Percentiles rank a stretch among this genome's conserved stretches.
Conservation (phyloP, 2,329 filamentous ascomycete species). For the Metarhizium guizhouense region DNA sequence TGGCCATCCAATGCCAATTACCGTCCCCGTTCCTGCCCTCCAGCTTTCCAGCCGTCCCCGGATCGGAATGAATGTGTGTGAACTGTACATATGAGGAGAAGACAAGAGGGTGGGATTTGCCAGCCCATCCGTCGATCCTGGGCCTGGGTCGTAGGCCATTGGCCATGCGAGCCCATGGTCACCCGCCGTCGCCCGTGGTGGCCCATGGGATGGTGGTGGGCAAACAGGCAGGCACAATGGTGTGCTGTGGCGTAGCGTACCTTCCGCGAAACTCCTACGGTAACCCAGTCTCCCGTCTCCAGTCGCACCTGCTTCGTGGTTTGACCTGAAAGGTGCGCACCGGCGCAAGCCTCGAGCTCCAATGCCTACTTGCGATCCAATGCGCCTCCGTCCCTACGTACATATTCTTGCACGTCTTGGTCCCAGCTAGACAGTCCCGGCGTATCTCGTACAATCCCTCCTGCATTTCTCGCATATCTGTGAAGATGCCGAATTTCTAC, state of each 20-base stretch:
- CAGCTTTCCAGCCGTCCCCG: neutral
- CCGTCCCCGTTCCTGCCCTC: neutral
- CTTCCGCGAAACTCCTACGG: neutral
- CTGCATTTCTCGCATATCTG: neutral
- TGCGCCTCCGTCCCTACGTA: neutral
- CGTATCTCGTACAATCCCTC: too few relatives aligned
- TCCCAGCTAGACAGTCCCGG: neutral
- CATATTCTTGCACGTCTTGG: neutral
- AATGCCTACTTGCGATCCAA: neutral
- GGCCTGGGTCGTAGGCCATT: neutral
- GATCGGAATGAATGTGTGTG: neutral
- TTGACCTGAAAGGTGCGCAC: neutral
- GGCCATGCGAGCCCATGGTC: neutral
- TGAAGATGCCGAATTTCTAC: too few relatives aligned
- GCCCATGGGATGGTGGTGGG: neutral
- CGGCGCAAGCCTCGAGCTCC: neutral
- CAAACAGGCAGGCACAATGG: neutral
- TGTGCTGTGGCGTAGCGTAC: neutral
- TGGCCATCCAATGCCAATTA: neutral
- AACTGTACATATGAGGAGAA: neutral
- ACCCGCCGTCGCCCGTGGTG: neutral
- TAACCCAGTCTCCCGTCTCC: neutral
- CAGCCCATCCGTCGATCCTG: neutral
- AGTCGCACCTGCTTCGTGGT: neutral
- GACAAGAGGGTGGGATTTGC: neutral